Conservation (phyloP, 441 rosid genomes). For the Bruguiera hainesii region DNA sequence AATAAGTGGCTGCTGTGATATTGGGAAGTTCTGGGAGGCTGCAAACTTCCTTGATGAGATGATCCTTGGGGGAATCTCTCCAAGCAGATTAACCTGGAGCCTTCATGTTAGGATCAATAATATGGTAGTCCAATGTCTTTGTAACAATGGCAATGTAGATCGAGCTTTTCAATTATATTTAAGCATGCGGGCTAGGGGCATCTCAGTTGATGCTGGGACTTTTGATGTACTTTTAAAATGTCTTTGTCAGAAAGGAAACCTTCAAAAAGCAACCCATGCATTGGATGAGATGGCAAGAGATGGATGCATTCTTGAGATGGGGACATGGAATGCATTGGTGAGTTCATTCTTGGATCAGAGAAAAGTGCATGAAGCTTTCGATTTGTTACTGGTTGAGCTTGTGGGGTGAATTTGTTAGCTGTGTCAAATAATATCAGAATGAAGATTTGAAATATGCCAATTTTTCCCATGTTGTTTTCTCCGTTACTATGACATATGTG, state of each 20-base stretch:
- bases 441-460: too few relatives aligned
- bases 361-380: slow-evolving; percentile 37
- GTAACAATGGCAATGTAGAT: slow-evolving; percentile 31
- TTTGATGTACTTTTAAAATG: slow-evolving; percentile 43
- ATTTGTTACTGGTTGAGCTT: slow-evolving; percentile 22
- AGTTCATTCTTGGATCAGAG: slow-evolving; percentile 37
- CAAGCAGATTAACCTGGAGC: slow-evolving; percentile 72
- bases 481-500: too few relatives aligned
- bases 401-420: neutral
- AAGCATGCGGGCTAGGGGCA: slow-evolving; percentile 66
- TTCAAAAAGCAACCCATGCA: slow-evolving; percentile 50
- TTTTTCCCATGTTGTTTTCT: too few relatives aligned
- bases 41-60: slow-evolving; percentile 92
- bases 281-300: slow-evolving; percentile 64
- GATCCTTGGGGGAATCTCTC: slow-evolving; percentile 57
- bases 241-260: slow-evolving; percentile 56
- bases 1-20: slow-evolving; percentile 52
- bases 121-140: slow-evolving; percentile 61
- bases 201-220: slow-evolving; percentile 54
- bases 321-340: slow-evolving; percentile 45
- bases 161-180: slow-evolving; percentile 67
- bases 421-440: too few relatives aligned
- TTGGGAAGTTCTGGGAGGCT: slow-evolving; percentile 63
- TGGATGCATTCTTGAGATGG: slow-evolving; percentile 55
- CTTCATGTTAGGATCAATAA: slow-evolving; percentile 68